These are phyloP conservation scores for Fusarium keratoplasticum DNA, from an alignment of 2,329 filamentous ascomycete genomes.

Conservation along the genomic window DNA sequence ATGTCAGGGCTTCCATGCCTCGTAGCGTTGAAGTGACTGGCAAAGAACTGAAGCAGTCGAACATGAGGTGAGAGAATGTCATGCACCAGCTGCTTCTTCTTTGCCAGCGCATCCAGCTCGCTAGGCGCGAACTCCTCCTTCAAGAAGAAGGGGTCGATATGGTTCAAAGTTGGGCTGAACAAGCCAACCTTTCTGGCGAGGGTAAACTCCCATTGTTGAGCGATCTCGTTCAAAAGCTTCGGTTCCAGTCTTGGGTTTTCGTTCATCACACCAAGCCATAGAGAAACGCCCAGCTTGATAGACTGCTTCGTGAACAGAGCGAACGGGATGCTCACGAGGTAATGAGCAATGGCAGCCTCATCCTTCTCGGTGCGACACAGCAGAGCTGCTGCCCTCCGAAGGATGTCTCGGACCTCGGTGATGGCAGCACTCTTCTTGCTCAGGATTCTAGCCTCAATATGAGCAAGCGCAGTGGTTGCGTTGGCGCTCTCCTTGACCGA, in stretches of 20 bases:
- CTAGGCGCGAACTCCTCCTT: conserved; percentile 94
- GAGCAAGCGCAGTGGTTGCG: conserved; percentile 74
- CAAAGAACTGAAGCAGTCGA: conserved; percentile 86
- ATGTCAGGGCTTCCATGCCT: conserved; percentile 86
- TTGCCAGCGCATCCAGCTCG: conserved; percentile 79
- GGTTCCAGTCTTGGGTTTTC: conserved; percentile 92
- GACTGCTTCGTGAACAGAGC: conserved; percentile 93
- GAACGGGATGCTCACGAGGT: conserved; percentile 94
- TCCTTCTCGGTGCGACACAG: conserved; percentile 82
- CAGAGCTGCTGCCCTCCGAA: conserved; percentile 86
- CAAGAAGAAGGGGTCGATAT: conserved; percentile 88
- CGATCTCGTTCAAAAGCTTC: conserved; percentile 86
- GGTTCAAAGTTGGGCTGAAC: conserved; percentile 79
- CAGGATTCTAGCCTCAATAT: conserved; percentile 78
- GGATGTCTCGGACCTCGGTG: conserved; percentile 80
- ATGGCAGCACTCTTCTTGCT: conserved; percentile 77
- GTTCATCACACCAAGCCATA: conserved; percentile 97
- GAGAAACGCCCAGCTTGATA: conserved; percentile 92
- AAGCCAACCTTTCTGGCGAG: conserved; percentile 82
- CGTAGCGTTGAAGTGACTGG: conserved; percentile 94
- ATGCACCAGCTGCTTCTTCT: conserved; percentile 82
- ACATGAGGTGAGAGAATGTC: conserved; percentile 89
- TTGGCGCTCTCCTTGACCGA: conserved; percentile 67
- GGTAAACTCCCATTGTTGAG: conserved; percentile 89
- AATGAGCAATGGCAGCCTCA: conserved; percentile 83